Evolutionary conservation across 306 rosid genomes (phyloP).

Genomic region (Cucurbita ficifolia): DNA sequence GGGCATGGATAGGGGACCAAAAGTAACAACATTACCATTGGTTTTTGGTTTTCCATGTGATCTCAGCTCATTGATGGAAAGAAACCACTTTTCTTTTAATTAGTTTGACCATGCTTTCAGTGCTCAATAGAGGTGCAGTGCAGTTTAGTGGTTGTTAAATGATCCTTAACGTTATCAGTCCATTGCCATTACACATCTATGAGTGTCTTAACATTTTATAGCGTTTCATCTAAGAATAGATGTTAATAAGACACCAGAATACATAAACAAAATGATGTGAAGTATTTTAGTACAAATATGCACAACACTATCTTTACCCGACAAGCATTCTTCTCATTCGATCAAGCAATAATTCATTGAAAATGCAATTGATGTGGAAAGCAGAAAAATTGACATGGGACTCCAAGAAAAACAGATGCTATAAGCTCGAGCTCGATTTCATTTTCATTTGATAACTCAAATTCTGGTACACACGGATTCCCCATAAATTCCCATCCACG

Average conservation of each 20-base stretch:
- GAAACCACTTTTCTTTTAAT: background rate
- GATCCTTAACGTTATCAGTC: background rate
- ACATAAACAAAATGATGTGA: background rate
- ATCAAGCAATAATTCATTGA: background rate
- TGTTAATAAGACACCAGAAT: background rate
- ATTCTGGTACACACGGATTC: background rate
- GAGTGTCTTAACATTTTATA: background rate
- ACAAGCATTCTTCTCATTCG: background rate
- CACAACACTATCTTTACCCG: background rate
- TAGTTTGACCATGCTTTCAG: background rate
- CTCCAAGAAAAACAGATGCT: background rate
- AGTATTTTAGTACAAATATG: background rate
- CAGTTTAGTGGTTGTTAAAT: background rate
- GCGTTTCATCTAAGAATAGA: background rate
- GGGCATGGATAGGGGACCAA: background rate
- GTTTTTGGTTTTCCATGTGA: background rate
- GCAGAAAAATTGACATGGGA: background rate
- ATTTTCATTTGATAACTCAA: background rate
- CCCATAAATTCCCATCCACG: background rate
- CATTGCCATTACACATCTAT: background rate
- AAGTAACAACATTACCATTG: background rate
- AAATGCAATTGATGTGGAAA: background rate
- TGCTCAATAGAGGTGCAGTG: background rate
- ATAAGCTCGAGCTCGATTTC: background rate
- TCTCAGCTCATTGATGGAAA: background rate